Evolutionary conservation across 108 stramenopile genomes (phyloP).

Genomic region (Cyclotella cryptica): DNA sequence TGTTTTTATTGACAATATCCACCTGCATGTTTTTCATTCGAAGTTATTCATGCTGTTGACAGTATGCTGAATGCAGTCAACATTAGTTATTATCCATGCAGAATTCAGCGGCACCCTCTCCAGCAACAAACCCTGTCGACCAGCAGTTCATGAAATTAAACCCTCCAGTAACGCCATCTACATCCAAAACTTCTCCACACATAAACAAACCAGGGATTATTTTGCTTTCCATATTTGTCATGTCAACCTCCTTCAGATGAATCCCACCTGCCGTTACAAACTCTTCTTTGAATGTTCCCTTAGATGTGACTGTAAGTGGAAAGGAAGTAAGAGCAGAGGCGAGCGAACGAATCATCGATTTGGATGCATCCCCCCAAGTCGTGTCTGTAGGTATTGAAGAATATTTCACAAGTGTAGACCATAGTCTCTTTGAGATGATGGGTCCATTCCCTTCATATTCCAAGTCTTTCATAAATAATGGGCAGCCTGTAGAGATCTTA

Average conservation of each 20-base stretch:
- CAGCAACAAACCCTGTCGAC: slow-evolving; percentile 87
- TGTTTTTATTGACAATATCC: too few relatives aligned
- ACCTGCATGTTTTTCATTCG: too few relatives aligned
- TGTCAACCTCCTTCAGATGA: slow-evolving; percentile 72
- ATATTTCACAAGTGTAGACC: slow-evolving; percentile 68
- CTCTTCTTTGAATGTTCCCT: slow-evolving; percentile 93
- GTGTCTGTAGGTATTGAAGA: slow-evolving; percentile 55
- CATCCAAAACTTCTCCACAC: slow-evolving; percentile 88
- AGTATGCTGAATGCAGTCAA: not conserved
- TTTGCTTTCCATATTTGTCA: slow-evolving; percentile 87
- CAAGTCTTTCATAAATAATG: slow-evolving; percentile 56
- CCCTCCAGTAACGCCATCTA: slow-evolving; percentile 93
- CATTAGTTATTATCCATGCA: slow-evolving; percentile 12
- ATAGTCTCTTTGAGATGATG: slow-evolving; percentile 78
- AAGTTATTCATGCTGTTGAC: too few relatives aligned
- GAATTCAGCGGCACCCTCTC: slow-evolving; percentile 54
- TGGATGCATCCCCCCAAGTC: slow-evolving; percentile 74
- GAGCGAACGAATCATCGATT: slow-evolving; percentile 71
- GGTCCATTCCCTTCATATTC: slow-evolving; percentile 44
- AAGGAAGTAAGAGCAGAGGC: slow-evolving; percentile 62
- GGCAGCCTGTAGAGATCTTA: slow-evolving; percentile 68
- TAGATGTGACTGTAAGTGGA: slow-evolving; percentile 68
- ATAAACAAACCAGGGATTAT: slow-evolving; percentile 72
- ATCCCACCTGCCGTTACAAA: slow-evolving; percentile 95
- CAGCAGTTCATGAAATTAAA: slow-evolving; percentile 93